phyloP scores from a whole-genome alignment of 495 filamentous ascomycete species.

The Talaromyces nanjingensis region DNA sequence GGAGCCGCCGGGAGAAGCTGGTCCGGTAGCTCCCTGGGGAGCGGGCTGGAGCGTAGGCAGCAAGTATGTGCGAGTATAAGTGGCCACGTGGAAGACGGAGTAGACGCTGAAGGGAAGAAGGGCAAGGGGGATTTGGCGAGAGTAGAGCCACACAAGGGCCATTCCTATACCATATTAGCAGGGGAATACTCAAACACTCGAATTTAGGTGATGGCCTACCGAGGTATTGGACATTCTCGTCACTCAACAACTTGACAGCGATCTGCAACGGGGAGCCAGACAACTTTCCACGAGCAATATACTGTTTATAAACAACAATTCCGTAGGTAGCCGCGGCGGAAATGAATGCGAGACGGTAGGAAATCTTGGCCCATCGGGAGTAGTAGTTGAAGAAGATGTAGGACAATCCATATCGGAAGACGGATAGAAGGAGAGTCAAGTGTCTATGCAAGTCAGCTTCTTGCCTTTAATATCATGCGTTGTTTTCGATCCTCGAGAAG shows the following conservation, averaged over 20 bases:
- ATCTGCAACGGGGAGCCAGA: constrained; percentile 54
- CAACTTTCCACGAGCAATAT: constrained; percentile 66
- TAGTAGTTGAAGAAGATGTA: constrained; percentile 79
- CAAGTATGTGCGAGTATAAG: constrained; percentile 52
- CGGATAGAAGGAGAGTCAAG: constrained; percentile 72
- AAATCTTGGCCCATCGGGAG: constrained; percentile 63
- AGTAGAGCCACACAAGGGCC: constrained; percentile 93
- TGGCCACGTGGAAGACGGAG: constrained; percentile 95
- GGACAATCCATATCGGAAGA: constrained; percentile 72
- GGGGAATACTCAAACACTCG: neutral
- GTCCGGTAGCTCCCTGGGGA: constrained; percentile 22
- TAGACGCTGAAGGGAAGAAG: constrained; percentile 94
- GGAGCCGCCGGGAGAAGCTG: constrained; percentile 38
- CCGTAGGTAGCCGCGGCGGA: constrained; percentile 89
- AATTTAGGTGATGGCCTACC: constrained; percentile 38
- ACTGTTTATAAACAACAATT: constrained; percentile 98
- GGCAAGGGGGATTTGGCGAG: constrained; percentile 79
- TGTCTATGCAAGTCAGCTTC: constrained; percentile 46
- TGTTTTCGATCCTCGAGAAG: neutral
- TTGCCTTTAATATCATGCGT: neutral
- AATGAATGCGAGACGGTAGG: constrained; percentile 84
- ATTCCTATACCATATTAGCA: constrained; percentile 51
- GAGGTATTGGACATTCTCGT: constrained; percentile 98
- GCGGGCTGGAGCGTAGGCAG: constrained; percentile 44
- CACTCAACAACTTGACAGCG: constrained; percentile 57